A percentile compares a stretch with the other conserved stretches of the same genome.
These are phyloP conservation scores for Coemansia sp. DNA, from an alignment of 192 early-diverging fungal genomes.

Conservation along the genomic window DNA sequence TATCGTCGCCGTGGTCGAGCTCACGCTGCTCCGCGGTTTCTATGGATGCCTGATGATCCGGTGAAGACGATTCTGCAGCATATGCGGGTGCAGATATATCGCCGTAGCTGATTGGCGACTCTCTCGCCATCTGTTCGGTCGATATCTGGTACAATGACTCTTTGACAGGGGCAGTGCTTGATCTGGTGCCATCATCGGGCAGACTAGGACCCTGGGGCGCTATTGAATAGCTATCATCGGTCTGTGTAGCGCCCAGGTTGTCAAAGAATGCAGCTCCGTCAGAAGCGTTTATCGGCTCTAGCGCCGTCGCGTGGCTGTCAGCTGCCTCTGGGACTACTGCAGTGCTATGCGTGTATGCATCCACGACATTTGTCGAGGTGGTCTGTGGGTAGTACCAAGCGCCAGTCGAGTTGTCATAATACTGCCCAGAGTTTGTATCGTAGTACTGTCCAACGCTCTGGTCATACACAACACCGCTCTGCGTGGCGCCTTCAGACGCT, in stretches of 20 bases:
- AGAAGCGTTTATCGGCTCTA: neutral
- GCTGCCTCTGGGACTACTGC: neutral
- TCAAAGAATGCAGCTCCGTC: conserved; percentile 55
- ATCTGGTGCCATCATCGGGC: neutral
- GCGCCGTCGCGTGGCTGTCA: neutral
- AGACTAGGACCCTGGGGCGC: neutral
- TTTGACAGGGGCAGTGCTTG: neutral
- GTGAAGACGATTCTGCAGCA: neutral
- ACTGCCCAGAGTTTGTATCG: conserved; percentile 49
- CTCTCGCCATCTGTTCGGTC: neutral
- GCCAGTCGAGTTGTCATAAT: conserved; percentile 42
- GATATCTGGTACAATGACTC: neutral
- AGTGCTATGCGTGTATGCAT: neutral
- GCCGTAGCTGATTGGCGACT: neutral
- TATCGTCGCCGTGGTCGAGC: neutral
- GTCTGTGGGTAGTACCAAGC: conserved; percentile 48
- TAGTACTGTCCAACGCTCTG: conserved; percentile 46
- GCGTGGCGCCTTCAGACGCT: neutral
- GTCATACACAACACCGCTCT: conserved; percentile 43
- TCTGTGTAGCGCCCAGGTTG: conserved; percentile 14
- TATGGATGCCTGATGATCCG: neutral
- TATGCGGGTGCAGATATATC: neutral
- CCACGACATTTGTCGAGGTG: neutral
- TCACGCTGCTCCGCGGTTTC: neutral
- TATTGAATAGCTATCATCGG: neutral